Evolutionary conservation across 2,329 filamentous ascomycete species (phyloP).

Genomic region (Purpureocillium takamizusanense): DNA sequence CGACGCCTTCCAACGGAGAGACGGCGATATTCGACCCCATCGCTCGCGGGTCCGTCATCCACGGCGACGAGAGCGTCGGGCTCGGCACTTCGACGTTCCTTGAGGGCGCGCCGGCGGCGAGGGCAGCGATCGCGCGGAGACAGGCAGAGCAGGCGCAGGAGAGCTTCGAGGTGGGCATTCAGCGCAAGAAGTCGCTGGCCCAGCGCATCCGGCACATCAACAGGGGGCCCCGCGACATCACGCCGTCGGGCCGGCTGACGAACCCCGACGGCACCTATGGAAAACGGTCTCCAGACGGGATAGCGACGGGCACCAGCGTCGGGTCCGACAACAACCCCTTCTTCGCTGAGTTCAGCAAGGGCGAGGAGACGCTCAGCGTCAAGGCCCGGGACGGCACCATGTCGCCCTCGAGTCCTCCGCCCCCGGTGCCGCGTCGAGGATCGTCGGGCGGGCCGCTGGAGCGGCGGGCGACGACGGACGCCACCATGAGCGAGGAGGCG

Average conservation of each 20-base stretch:
- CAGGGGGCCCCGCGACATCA: constrained; percentile 53
- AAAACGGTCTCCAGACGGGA: constrained; percentile 29
- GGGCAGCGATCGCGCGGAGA: constrained; percentile 65
- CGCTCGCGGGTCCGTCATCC: constrained; percentile 59
- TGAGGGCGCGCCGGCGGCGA: constrained; percentile 83
- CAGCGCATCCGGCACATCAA: constrained; percentile 84
- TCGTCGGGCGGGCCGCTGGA: constrained; percentile 41
- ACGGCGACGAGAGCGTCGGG: constrained; percentile 75
- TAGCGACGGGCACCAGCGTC: constrained; percentile 21
- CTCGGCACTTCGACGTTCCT: constrained; percentile 92
- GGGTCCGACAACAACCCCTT: constrained; percentile 58
- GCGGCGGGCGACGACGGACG: constrained; percentile 56
- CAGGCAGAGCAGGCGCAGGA: constrained; percentile 60
- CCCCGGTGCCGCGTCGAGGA: constrained; percentile 29
- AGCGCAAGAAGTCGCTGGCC: constrained; percentile 89
- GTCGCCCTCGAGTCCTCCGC: constrained; percentile 51
- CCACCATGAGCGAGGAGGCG: constrained; percentile 24
- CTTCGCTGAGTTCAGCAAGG: constrained; percentile 65
- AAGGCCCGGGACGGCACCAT: constrained; percentile 26
- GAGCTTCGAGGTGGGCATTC: constrained; percentile 51
- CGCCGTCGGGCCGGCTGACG: constrained; percentile 47
- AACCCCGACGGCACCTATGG: constrained; percentile 43
- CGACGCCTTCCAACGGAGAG: constrained; percentile 22
- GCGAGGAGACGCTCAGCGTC: constrained; percentile 41
- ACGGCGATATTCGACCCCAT: constrained; percentile 59